These are phyloP conservation scores for Globisporangium takayamanum DNA, from an alignment of 352 stramenopile genomes.

Conservation along the genomic window DNA sequence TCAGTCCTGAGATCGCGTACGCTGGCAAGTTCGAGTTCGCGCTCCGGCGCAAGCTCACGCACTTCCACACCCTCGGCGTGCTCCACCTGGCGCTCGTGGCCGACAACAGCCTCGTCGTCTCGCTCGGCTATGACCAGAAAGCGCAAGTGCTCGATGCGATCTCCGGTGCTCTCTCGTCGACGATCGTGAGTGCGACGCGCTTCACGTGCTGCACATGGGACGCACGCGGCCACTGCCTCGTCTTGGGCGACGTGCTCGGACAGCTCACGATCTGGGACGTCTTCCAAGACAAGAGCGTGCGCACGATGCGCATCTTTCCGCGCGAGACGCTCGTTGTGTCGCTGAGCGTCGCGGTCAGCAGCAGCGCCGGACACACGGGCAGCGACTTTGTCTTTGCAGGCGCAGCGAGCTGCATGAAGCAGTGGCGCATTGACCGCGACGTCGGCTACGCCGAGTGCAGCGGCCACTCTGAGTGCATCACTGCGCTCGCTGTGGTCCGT, in stretches of 20 bases:
- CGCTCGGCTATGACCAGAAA: constrained; percentile 69
- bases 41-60: constrained; percentile 50
- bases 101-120: constrained; percentile 69
- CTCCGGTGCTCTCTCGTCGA: constrained; percentile 44
- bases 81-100: constrained; percentile 44
- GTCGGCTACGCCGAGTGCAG: constrained; percentile 49
- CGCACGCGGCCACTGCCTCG: constrained; percentile 30
- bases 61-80: constrained; percentile 65
- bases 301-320: constrained; percentile 25
- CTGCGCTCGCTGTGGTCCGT: constrained; percentile 33
- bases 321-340: constrained; percentile 14
- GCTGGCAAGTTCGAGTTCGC: constrained; percentile 34
- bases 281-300: constrained; percentile 55
- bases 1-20: constrained; percentile 10
- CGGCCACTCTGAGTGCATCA: constrained; percentile 44
- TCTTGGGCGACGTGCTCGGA: constrained; percentile 46
- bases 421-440: constrained; percentile 57
- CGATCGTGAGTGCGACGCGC: constrained; percentile 42
- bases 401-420: constrained; percentile 36
- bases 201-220: constrained; percentile 68
- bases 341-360: constrained; percentile 1
- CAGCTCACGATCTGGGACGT: constrained; percentile 62
- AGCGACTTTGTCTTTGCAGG: constrained; percentile 43
- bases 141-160: constrained; percentile 65
- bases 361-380: background rate